A percentile compares a stretch with the other conserved stretches of the same genome.
Evolutionary conservation across 176 grass and related monocot species (phyloP).

Genomic region (Eragrostis curvula): DNA sequence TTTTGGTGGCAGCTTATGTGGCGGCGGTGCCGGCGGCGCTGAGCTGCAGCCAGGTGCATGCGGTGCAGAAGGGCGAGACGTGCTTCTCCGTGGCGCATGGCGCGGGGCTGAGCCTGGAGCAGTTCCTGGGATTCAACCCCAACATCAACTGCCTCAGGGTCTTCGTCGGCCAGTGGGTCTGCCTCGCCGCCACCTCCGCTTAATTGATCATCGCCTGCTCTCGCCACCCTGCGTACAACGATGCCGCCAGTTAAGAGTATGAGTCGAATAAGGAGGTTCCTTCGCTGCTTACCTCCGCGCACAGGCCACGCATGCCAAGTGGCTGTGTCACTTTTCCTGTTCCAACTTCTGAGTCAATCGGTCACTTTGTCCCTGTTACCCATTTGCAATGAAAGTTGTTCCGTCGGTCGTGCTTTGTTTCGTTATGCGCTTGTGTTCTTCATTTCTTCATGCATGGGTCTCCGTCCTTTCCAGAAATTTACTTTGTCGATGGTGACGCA

Average conservation of each 20-base stretch:
- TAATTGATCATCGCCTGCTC: not conserved
- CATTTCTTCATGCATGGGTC: not conserved
- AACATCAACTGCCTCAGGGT: conserved; percentile 46
- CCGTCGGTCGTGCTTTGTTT: not conserved
- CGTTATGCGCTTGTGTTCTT: not conserved
- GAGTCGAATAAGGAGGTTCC: conserved; percentile 24
- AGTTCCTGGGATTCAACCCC: conserved; percentile 57
- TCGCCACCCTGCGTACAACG: not conserved
- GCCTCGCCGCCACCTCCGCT: not conserved
- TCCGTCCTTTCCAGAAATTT: too few relatives aligned
- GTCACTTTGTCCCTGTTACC: not conserved
- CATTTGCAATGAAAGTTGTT: not conserved
- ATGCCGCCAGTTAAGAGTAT: not conserved
- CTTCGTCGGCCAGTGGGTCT: conserved; percentile 62
- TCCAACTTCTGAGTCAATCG: not conserved
- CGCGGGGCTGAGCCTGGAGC: not conserved
- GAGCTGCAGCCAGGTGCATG: conserved; percentile 39
- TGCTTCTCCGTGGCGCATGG: conserved; percentile 35
- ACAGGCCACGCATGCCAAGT: not conserved
- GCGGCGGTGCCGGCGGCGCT: conserved; percentile 2
- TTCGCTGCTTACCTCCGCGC: not conserved
- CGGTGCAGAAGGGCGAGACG: conserved; percentile 24
- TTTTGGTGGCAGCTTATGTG: conserved; percentile 4
- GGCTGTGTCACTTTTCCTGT: not conserved
- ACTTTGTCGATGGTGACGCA: too few relatives aligned